Conservation (phyloP, 768 basidiomycete species). For the Sarcodon aspratus region DNA sequence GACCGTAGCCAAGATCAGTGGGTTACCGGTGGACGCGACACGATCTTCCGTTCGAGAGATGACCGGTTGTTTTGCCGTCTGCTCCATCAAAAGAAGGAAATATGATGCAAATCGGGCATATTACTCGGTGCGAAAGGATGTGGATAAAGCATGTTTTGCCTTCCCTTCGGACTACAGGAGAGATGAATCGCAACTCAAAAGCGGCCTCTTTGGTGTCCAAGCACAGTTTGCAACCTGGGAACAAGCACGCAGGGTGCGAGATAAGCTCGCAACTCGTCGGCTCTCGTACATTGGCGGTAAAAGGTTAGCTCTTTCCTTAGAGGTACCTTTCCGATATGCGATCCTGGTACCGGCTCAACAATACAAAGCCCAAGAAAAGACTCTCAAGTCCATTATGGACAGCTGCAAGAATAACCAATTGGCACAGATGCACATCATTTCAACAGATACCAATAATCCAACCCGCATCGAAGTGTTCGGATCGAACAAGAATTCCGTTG, state of each 20-base stretch:
- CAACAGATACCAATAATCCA: constrained; percentile 1
- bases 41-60: constrained; percentile 12
- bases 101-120: background rate
- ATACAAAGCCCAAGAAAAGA: constrained; percentile 3
- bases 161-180: background rate
- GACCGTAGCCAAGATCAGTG: constrained; percentile 30
- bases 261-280: background rate
- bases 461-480: constrained; percentile 37
- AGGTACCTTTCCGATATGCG: background rate
- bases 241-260: background rate
- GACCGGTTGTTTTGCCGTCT: constrained; percentile 16
- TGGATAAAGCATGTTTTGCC: background rate
- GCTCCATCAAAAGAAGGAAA: background rate
- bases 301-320: background rate
- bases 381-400: background rate
- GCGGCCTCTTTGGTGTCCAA: background rate
- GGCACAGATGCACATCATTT: background rate
- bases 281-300: background rate
- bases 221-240: background rate
- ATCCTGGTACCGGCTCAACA: background rate
- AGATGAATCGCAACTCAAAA: background rate
- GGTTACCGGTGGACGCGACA: constrained; percentile 21
- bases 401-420: background rate
- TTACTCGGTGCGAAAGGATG: background rate
- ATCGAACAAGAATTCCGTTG: constrained; percentile 38